phyloP scores from a whole-genome alignment of 768 basidiomycete genomes.

The Boletus insuetus region DNA sequence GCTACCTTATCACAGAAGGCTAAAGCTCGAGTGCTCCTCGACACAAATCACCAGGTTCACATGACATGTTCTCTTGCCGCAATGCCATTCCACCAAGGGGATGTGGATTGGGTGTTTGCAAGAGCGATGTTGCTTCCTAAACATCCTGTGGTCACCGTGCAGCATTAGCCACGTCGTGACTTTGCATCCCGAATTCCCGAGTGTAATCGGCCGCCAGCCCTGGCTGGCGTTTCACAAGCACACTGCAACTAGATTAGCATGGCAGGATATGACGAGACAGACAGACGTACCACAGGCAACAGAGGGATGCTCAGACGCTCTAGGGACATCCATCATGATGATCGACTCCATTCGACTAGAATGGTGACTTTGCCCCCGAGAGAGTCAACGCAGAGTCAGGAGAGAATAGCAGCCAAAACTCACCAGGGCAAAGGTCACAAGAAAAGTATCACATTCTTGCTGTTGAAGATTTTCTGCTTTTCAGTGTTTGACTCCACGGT shows the following conservation, averaged over 20 bases:
- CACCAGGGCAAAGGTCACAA: not conserved
- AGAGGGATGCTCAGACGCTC: not conserved
- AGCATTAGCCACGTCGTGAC: not conserved
- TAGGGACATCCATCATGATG: not conserved
- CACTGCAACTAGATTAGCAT: conserved; percentile 5
- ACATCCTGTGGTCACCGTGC: no score
- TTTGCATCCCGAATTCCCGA: not conserved
- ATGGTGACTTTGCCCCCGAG: not conserved
- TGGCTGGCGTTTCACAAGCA: conserved; percentile 7
- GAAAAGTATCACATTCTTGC: not conserved
- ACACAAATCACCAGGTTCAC: no score
- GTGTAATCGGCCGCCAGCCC: conserved; percentile 8
- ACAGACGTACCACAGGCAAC: conserved; percentile 3
- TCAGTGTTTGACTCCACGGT: not conserved
- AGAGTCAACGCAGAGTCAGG: not conserved
- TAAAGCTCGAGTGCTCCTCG: not conserved
- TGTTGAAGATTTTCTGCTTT: not conserved
- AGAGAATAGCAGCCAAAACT: not conserved
- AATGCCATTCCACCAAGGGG: no score
- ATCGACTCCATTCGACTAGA: not conserved
- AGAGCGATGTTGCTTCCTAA: not conserved
- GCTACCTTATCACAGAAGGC: no score
- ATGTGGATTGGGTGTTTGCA: not conserved
- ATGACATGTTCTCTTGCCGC: not conserved
- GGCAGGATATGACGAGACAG: not conserved